A percentile compares a stretch with the other conserved stretches of the same genome.
Conservation (phyloP, 768 basidiomycete species). For the Hygrophorus russula region DNA sequence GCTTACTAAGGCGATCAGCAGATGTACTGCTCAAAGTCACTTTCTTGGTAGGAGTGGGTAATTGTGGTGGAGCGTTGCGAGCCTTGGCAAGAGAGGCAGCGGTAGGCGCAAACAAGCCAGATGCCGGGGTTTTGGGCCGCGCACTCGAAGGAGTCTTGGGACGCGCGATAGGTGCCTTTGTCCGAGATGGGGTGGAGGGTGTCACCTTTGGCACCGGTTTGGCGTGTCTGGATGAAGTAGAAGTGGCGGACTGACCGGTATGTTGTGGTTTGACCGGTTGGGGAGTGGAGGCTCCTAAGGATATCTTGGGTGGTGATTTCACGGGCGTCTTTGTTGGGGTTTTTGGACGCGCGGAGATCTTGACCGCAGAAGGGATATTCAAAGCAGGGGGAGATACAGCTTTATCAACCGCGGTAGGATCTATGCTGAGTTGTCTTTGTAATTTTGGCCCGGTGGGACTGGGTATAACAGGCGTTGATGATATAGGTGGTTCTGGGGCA, state of each 20-base stretch:
- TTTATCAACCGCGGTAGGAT: too few species aligned
- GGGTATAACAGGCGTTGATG: neutral
- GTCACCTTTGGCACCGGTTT: conserved; percentile 1
- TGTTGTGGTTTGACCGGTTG: conserved; percentile 23
- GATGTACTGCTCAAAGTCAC: conserved; percentile 38
- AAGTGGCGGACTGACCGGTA: conserved; percentile 29
- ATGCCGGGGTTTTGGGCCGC: conserved; percentile 30
- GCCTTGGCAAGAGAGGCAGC: conserved; percentile 70
- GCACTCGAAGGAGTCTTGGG: conserved; percentile 22
- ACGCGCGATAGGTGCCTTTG: conserved; percentile 16
- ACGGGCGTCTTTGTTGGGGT: conserved; percentile 11
- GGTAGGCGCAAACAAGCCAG: conserved; percentile 71
- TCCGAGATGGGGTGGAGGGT: conserved; percentile 9
- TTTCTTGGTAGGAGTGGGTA: conserved; percentile 43
- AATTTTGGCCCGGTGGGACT: neutral
- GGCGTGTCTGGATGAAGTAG: conserved; percentile 10
- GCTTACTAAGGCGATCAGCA: conserved; percentile 65
- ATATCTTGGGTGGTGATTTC: conserved; percentile 13
- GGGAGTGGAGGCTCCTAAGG: conserved; percentile 9
- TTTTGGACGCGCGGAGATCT: neutral
- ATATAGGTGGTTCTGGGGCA: neutral
- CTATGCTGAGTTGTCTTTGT: too few species aligned
- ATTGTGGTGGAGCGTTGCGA: conserved; percentile 37
- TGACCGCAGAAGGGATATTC: neutral
- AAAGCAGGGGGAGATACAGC: too few species aligned